Conservation (phyloP, 345 rosid genomes). For the Eutrema japonicum region DNA sequence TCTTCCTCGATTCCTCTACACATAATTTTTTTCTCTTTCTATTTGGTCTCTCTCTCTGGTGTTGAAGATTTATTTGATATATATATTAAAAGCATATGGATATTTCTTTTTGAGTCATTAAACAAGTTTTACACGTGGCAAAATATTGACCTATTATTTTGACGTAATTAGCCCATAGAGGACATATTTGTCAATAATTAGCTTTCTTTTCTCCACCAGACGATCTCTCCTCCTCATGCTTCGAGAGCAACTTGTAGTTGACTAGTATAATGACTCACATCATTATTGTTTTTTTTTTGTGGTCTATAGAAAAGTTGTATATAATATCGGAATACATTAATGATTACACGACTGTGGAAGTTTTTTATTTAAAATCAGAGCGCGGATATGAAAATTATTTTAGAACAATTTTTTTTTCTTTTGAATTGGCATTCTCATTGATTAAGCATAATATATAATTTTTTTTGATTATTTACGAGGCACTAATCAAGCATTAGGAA, state of each 20-base stretch:
- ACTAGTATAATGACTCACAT: constrained; percentile 24
- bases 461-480: too few relatives aligned
- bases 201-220: constrained; percentile 12
- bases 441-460: too few relatives aligned
- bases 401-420: too few relatives aligned
- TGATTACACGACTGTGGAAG: neutral
- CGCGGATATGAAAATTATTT: too few relatives aligned
- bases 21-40: constrained; percentile 40
- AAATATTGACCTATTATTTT: constrained; percentile 7
- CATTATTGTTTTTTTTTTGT: constrained; percentile 3
- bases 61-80: constrained; percentile 5
- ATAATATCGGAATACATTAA: constrained; percentile 1
- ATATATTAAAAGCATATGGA: constrained; percentile 12
- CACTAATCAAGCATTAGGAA: too few relatives aligned
- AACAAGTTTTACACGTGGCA: constrained; percentile 12
- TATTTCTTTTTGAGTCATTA: neutral
- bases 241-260: constrained; percentile 6
- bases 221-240: constrained; percentile 32
- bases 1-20: constrained; percentile 49
- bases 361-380: neutral
- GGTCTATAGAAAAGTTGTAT: constrained; percentile 2
- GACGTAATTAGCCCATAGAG: neutral
- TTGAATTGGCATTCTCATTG: too few relatives aligned
- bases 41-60: neutral
- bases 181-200: constrained; percentile 25